Base-by-base conservation (phyloP, 2,329 filamentous ascomycete species). In the Tolypocladium inflatum region DNA sequence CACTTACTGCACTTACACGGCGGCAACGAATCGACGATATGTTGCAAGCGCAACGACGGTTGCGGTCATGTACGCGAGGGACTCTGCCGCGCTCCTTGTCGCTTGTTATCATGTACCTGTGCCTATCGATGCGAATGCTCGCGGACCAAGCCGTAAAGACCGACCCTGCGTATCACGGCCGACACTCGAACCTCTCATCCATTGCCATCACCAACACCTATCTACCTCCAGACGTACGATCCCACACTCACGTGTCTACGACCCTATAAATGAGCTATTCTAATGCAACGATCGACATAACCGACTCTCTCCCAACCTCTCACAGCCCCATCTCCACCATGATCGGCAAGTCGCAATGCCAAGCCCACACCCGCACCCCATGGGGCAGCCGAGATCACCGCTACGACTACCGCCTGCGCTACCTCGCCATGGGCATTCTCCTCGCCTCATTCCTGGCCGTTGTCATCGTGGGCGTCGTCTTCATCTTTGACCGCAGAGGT, bases 351-450 rank as follows among this genome's bases (percentile, higher is more conserved):
- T 53, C 57, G 7, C 68, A 70, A 60, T 70, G 68, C 52, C 66
- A 61, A 55, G 55, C 67, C 5, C 68, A 70, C 58, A 70, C 68
- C 21, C 67, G 67, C 48, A 69, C 59, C 6, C 65, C 66, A 21
- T 70, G 68, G 67, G 66, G 67, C 4, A 55, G 51, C 33, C 57
- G 56, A 26, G 45, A 61, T 19, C 68, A 70, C 52, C 62, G 61
- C 33, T 66, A 64, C 63, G 58, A 68, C 54, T 58, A 63, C 38
- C 64, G 64, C 38, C 53, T 70, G 13, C 66, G 68, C 42, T 66
- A 67, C 55, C 23, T 64, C 30, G 45, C 60, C 45, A 70, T 71
- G 61, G 65, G 59, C 13, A 26, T 64, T 15, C 61, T 71, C 21
- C 59, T 63, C 48, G 26, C 62, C 48, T 41, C 59, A 37, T 60